These are phyloP conservation scores for Tremella fuciformis DNA, from an alignment of 768 basidiomycete genomes.

Conservation along the genomic window DNA sequence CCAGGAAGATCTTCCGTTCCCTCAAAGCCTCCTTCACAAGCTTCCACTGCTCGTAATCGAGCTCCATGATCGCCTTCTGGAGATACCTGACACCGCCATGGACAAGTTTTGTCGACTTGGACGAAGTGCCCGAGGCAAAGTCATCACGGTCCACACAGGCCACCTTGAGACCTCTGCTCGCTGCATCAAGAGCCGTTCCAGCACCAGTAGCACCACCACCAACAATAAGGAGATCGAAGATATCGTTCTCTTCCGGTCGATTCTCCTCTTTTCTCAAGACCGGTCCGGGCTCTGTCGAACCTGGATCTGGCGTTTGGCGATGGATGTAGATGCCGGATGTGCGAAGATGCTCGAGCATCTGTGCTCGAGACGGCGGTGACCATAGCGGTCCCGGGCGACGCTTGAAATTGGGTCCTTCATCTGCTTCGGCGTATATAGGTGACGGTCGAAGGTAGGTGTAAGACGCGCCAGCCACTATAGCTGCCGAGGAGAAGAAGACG, in stretches of 20 bases:
- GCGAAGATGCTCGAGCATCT: slow-evolving; percentile 50
- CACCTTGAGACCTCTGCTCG: slow-evolving; percentile 83
- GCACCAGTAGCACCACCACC: slow-evolving; percentile 96
- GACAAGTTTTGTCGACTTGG: slow-evolving; percentile 95
- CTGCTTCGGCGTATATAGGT: slow-evolving; percentile 18
- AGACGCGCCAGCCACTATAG: not conserved
- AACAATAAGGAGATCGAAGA: slow-evolving; percentile 76
- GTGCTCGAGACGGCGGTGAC: slow-evolving; percentile 52
- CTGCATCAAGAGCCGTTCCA: slow-evolving; percentile 94
- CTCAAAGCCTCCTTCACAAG: slow-evolving; percentile 92
- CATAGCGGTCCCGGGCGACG: slow-evolving; percentile 53
- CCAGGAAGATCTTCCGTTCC: slow-evolving; percentile 87
- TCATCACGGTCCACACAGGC: slow-evolving; percentile 91
- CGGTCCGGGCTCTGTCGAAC: slow-evolving; percentile 36
- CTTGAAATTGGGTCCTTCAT: slow-evolving; percentile 38
- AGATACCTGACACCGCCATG: slow-evolving; percentile 97
- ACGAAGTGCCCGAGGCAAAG: slow-evolving; percentile 87
- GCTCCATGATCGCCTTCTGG: slow-evolving; percentile 91
- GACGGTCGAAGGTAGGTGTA: not conserved
- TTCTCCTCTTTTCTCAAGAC: slow-evolving; percentile 24
- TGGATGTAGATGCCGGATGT: slow-evolving; percentile 43
- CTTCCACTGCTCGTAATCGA: slow-evolving; percentile 78
- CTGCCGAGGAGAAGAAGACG: not conserved
- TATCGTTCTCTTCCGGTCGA: slow-evolving; percentile 55
- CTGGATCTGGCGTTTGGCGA: slow-evolving; percentile 8